Evolutionary conservation across 441 rosid genomes (phyloP).

Genomic region (Arabidopsis hybrid): DNA sequence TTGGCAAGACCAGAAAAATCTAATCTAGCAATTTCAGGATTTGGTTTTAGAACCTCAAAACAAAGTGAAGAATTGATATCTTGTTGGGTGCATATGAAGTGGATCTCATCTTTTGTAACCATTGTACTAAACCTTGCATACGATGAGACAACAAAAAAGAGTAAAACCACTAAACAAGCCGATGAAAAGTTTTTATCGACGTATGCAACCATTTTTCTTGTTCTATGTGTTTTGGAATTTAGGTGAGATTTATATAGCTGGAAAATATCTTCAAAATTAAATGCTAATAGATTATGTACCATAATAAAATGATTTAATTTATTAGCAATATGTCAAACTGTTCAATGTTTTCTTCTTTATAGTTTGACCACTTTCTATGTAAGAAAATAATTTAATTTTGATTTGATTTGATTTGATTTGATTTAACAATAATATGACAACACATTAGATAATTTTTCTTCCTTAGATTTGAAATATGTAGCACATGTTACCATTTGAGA

Average conservation of each 20-base stretch:
- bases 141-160: slow-evolving; percentile 3
- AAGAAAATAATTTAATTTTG: too few relatives aligned
- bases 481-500: too few relatives aligned
- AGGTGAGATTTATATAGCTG: too few relatives aligned
- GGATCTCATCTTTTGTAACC: neutral
- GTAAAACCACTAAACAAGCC: neutral
- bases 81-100: neutral
- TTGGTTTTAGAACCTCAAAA: neutral
- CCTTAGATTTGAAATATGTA: too few relatives aligned
- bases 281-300: neutral
- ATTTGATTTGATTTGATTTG: too few relatives aligned
- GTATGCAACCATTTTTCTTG: slow-evolving; percentile 25
- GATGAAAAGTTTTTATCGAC: neutral
- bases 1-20: slow-evolving; percentile 9
- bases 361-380: too few relatives aligned
- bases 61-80: neutral
- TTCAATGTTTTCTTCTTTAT: too few relatives aligned
- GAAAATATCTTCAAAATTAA: neutral
- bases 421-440: too few relatives aligned
- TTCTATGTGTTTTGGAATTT: neutral
- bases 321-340: too few relatives aligned
- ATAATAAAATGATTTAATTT: neutral
- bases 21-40: neutral
- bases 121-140: slow-evolving; percentile 1
- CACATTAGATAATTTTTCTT: too few relatives aligned